Conservation (phyloP, 2,329 filamentous ascomycete species). For the Drechslerella coelobrocha region DNA sequence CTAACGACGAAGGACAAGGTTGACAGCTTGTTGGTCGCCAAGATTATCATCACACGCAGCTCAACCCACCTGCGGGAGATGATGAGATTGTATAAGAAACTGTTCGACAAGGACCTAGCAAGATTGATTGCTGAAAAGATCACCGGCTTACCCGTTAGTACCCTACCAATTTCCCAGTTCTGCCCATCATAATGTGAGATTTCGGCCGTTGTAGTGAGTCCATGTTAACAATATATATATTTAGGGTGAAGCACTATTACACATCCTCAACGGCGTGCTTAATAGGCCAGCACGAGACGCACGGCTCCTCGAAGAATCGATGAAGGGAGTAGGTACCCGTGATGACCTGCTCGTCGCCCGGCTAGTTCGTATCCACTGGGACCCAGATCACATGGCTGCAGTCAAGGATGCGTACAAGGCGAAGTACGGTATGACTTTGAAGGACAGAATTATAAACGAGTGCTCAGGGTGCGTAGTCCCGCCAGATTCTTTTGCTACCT, state of each 20-base stretch:
- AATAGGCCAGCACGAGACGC: slow-evolving; percentile 94
- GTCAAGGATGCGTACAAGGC: slow-evolving; percentile 81
- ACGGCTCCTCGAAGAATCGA: slow-evolving; percentile 85
- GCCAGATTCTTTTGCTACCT: background rate
- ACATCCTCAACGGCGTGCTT: slow-evolving; percentile 95
- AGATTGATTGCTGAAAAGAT: slow-evolving; percentile 86
- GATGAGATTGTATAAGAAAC: slow-evolving; percentile 75
- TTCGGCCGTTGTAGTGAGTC: slow-evolving; percentile 4
- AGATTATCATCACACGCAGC: slow-evolving; percentile 79
- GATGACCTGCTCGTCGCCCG: slow-evolving; percentile 82
- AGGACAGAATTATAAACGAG: slow-evolving; percentile 69
- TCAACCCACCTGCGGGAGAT: slow-evolving; percentile 83
- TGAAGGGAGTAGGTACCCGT: slow-evolving; percentile 63
- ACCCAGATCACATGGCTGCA: slow-evolving; percentile 77
- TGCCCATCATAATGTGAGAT: slow-evolving; percentile 8
- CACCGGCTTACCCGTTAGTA: slow-evolving; percentile 88
- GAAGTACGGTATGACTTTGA: slow-evolving; percentile 76
- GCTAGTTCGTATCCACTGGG: slow-evolving; percentile 91
- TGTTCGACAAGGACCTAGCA: slow-evolving; percentile 81
- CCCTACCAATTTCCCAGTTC: too few species aligned
- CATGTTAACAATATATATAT: slow-evolving; percentile 1
- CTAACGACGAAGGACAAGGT: slow-evolving; percentile 65
- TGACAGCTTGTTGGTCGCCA: slow-evolving; percentile 85
- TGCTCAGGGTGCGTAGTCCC: slow-evolving; percentile 39
- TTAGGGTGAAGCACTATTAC: slow-evolving; percentile 90